These are phyloP conservation scores for Thecaphora thlaspeos DNA, from an alignment of 1,284 basidiomycete species.

Conservation along the genomic window DNA sequence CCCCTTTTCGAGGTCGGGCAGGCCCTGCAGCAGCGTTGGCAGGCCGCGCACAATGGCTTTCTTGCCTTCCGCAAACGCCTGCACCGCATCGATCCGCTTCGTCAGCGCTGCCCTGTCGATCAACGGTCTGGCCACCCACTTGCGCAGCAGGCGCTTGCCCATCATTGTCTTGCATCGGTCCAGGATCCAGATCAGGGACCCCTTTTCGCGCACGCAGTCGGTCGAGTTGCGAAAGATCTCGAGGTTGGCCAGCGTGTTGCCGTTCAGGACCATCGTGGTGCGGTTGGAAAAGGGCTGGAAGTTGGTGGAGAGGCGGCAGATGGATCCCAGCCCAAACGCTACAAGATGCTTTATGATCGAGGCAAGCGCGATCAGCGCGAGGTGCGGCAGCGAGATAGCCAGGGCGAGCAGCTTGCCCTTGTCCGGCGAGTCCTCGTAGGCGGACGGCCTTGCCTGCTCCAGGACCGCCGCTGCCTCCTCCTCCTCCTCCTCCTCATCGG, in stretches of 20 bases:
- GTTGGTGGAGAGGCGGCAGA: constrained; percentile 60
- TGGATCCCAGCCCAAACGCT: constrained; percentile 67
- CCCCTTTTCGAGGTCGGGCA: constrained; percentile 87
- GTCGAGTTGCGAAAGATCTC: constrained; percentile 56
- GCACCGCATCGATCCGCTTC: constrained; percentile 77
- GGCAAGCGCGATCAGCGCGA: constrained; percentile 72
- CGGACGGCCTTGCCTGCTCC: not conserved
- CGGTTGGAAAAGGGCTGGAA: constrained; percentile 68
- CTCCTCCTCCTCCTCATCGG: too few species aligned
- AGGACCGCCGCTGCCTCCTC: not conserved
- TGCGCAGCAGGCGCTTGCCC: constrained; percentile 77
- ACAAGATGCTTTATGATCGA: constrained; percentile 75
- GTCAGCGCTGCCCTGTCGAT: constrained; percentile 68
- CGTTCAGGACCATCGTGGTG: constrained; percentile 82
- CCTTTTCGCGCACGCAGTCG: constrained; percentile 72
- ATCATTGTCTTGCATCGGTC: constrained; percentile 81
- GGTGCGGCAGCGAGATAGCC: constrained; percentile 49
- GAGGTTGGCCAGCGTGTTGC: constrained; percentile 83
- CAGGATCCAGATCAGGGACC: constrained; percentile 81
- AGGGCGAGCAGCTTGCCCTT: constrained; percentile 9
- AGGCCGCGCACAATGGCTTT: constrained; percentile 64
- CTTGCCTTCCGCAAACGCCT: constrained; percentile 69
- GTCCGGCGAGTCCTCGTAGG: not conserved
- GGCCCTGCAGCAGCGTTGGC: constrained; percentile 63
- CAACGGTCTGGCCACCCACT: constrained; percentile 84